Evolutionary conservation across 2,329 filamentous ascomycete species (phyloP), one percentile per base, ranked within the genome.

Genomic region (Ascochyta fabae): DNA sequence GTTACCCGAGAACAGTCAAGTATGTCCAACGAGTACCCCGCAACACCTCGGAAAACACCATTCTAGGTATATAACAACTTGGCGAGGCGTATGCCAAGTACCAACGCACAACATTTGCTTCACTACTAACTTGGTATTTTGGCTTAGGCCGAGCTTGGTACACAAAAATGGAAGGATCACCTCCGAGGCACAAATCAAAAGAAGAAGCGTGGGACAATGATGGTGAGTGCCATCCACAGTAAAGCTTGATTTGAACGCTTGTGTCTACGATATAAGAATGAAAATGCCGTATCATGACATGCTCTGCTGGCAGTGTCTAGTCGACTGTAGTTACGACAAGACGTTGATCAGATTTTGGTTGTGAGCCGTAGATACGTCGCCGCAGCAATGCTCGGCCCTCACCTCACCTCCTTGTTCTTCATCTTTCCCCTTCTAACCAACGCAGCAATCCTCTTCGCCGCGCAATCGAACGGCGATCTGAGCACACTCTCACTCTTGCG

Each of bases 381-480:
- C 39, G 6, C 24, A n/a, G 41, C 12, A 26, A 44, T 55, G 41
- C 23, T 49, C 41, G 16, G 35, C 34, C 10, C 23, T 4, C 43
- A 34, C 10, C 13, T 43, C 9, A 24, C 16, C 2, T 8, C 7
- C 13, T 22, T 47, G 6, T 8, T 48, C 6, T 40, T 6, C 5
- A 4, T 46, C 13, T 34, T 46, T 16, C 42, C 47, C 26, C 8
- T 38, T 33, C 53, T 56, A 16, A 56, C 53, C 31, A 4, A 47
- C 9, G 36, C 42, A 56, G 53, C 53, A 6, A 51, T 22, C 19
- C 57, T 62, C 48, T 60, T 60, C 26, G 60, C 57, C 3, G 60
- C 57, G 3, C 57, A 62, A 29, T 62, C 60, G 16, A 56, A 53
- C 23, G 57, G 60, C 22, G 48, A 60, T 36, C 27, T 62, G 15